phyloP scores from a whole-genome alignment of 768 basidiomycete genomes.

The Termitomyces sp. region DNA sequence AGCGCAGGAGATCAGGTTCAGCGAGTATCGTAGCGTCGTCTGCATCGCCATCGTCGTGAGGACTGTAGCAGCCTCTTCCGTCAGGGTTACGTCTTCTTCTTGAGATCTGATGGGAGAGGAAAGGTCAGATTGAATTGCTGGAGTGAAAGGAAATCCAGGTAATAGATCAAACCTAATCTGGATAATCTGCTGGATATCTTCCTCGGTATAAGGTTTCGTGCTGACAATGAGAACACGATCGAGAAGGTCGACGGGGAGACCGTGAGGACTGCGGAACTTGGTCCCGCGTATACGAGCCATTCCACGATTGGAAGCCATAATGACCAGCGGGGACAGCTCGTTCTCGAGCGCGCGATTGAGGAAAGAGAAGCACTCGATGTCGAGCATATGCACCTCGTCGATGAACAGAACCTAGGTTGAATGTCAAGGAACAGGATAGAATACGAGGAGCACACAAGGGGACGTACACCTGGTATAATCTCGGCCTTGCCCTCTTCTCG shows the following conservation, averaged over 20 bases:
- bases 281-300: conserved; percentile 94
- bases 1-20: conserved; percentile 93
- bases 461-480: conserved; percentile 87
- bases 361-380: conserved; percentile 99
- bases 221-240: conserved; percentile 96
- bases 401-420: conserved; percentile 86
- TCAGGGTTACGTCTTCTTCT: conserved; percentile 91
- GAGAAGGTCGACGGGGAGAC: conserved; percentile 89
- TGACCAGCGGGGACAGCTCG: conserved; percentile 90
- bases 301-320: conserved; percentile 97
- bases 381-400: conserved; percentile 99
- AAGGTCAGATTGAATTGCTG: no score
- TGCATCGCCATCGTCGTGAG: conserved; percentile 84
- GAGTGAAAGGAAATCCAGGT: no score
- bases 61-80: conserved; percentile 66
- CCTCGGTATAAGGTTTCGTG: conserved; percentile 77
- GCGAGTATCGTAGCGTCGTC: conserved; percentile 89
- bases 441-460: background rate
- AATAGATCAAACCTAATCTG: conserved; percentile 64
- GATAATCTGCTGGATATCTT: conserved; percentile 89
- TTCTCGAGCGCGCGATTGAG: conserved; percentile 93
- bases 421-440: background rate
- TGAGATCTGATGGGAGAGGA: background rate
- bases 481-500: conserved; percentile 98
- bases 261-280: conserved; percentile 91